These are phyloP conservation scores for Eutrema heterophyllum DNA, from an alignment of 345 rosid genomes.

Conservation along the genomic window DNA sequence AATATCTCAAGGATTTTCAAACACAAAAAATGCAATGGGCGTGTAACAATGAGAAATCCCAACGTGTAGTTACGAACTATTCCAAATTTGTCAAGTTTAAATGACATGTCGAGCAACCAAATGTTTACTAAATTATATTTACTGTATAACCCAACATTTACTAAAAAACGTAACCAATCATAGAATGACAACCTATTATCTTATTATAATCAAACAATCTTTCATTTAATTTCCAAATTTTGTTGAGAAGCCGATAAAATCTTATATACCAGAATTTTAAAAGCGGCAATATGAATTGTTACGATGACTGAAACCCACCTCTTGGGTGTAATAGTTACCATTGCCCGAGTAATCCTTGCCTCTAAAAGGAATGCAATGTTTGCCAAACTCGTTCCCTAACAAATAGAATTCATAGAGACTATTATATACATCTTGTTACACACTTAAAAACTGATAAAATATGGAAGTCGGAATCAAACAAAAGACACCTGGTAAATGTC, in stretches of 20 bases:
- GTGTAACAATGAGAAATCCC: not conserved
- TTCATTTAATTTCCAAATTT: not conserved
- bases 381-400: slow-evolving; percentile 34
- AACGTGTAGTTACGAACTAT: not conserved
- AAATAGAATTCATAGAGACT: slow-evolving; percentile 4
- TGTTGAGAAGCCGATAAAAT: not conserved
- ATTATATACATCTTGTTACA: not conserved
- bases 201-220: not conserved
- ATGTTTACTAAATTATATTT: not conserved
- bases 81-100: not conserved
- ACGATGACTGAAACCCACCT: slow-evolving; percentile 35
- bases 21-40: too few species aligned
- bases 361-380: slow-evolving; percentile 20
- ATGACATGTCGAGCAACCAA: not conserved
- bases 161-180: not conserved
- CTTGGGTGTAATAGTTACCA: slow-evolving; percentile 18
- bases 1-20: not conserved
- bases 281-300: not conserved
- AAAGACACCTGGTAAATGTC: slow-evolving; percentile 32
- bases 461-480: not conserved
- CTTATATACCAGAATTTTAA: not conserved
- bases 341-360: slow-evolving; percentile 6
- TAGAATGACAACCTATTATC: not conserved
- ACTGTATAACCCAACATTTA: not conserved
- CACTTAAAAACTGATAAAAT: slow-evolving; percentile 1